A percentile compares a stretch with the other conserved stretches of the same genome.
These are phyloP conservation scores for Ascochyta lentis DNA, from an alignment of 2,329 filamentous ascomycete species.

Conservation along the genomic window DNA sequence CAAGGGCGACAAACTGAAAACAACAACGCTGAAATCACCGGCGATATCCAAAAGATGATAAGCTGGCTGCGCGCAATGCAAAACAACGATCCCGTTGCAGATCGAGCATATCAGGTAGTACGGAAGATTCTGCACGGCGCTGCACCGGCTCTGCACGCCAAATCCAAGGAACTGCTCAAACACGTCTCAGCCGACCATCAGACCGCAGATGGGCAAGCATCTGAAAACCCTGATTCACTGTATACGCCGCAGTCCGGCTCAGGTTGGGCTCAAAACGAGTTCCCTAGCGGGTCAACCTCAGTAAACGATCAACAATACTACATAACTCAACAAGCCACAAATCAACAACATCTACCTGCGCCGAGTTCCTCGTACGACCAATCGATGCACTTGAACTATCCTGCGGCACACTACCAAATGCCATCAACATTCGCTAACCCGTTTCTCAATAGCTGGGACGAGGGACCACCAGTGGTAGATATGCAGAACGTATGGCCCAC, in stretches of 20 bases:
- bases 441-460: slow-evolving; percentile 31
- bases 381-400: neutral
- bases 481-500: slow-evolving; percentile 22
- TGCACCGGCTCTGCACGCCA: slow-evolving; percentile 20
- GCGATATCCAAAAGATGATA: slow-evolving; percentile 42
- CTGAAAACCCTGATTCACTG: neutral
- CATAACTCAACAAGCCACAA: neutral
- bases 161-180: slow-evolving; percentile 21
- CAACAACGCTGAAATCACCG: slow-evolving; percentile 33
- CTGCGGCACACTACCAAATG: neutral
- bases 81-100: slow-evolving; percentile 35
- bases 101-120: slow-evolving; percentile 37
- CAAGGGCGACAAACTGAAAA: slow-evolving; percentile 34
- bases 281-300: neutral
- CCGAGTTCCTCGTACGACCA: neutral
- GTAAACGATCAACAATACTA: neutral
- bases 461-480: slow-evolving; percentile 19
- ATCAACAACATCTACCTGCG: neutral
- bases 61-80: slow-evolving; percentile 45
- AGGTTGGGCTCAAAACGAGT: neutral
- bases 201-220: neutral
- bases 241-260: neutral
- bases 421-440: slow-evolving; percentile 26
- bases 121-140: slow-evolving; percentile 25
- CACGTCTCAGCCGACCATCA: neutral